Base-by-base conservation (phyloP, 2,329 filamentous ascomycete genomes). In the Chaetomium olivaceum region DNA sequence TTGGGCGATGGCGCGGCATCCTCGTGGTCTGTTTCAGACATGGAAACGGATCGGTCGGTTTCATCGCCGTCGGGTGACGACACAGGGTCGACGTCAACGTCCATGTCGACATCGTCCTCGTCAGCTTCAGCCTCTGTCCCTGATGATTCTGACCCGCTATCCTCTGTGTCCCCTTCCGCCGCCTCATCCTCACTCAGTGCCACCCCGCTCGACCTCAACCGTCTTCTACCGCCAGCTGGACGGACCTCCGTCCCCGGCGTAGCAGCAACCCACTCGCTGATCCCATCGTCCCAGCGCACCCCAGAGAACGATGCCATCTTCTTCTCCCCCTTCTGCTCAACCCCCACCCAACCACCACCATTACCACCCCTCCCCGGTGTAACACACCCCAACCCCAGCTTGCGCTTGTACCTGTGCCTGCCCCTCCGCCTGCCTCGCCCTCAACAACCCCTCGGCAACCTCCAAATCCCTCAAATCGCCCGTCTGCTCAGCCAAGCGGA, bases 381-480 rank as follows among this genome's bases (percentile, higher is more conserved):
- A 39, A 52, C 48, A 29, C 16, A 62, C 25, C n/a, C 27, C 27
- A 29, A 29, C 27, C 27, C 27, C 27, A 29, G 27, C 27, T 6
- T 29, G 27, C 27, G n/a, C n/a, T n/a, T 16, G 9, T 9, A 12
- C 36, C 36, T 21, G 43, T n/a, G 8, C 46, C 46, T 12, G 6
- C 46, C 1, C 46, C 46, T 19, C 11, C n/a, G 19, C 12, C 12
- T 55, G 43, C 50, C 31, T 43, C 23, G 50, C 63, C 51, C 33
- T 39, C 54, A 65, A 64, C 4, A 85, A 74, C 33, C 74, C 78
- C 69, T 87, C 85, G 3, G 83, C 84, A 70, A 83, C 85, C 11
- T 80, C 81, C 50, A 86, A 78, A 68, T 87, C 84, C 29, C 81
- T 76, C 7, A 86, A 74, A 68, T 85, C 81, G 62, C 81, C 81